Evolutionary conservation across 2,329 filamentous ascomycete genomes (phyloP).

Genomic region (Aspergillus pseudonomiae): DNA sequence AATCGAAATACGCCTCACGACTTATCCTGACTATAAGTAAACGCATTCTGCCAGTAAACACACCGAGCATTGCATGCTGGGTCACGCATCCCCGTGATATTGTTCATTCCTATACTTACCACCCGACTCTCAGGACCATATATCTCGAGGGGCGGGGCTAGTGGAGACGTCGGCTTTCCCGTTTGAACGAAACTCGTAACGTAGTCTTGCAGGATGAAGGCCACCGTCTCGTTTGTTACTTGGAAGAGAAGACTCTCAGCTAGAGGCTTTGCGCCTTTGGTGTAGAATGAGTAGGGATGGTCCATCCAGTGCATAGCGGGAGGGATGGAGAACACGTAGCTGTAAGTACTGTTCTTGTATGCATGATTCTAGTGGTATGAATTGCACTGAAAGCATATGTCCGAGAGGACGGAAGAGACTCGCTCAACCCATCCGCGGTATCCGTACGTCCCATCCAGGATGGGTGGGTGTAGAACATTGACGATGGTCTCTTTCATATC

Average conservation of each 20-base stretch:
- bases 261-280: slow-evolving; percentile 33
- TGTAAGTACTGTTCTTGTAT: slow-evolving; percentile 53
- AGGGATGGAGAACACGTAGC: slow-evolving; percentile 57
- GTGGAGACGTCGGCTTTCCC: slow-evolving; percentile 37
- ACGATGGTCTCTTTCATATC: slow-evolving; percentile 47
- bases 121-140: slow-evolving; percentile 51
- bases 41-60: slow-evolving; percentile 56
- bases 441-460: slow-evolving; percentile 51
- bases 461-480: slow-evolving; percentile 54
- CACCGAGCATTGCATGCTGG: slow-evolving; percentile 53
- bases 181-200: slow-evolving; percentile 40
- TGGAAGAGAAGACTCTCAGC: slow-evolving; percentile 37
- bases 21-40: not conserved
- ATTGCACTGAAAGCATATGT: slow-evolving; percentile 56
- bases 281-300: slow-evolving; percentile 56
- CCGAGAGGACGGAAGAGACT: slow-evolving; percentile 44
- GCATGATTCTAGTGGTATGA: slow-evolving; percentile 56
- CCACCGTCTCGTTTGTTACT: slow-evolving; percentile 34
- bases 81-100: slow-evolving; percentile 49
- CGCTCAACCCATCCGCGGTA: slow-evolving; percentile 53
- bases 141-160: slow-evolving; percentile 49
- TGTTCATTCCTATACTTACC: slow-evolving; percentile 47
- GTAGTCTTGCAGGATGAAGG: slow-evolving; percentile 41
- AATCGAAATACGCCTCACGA: not conserved
- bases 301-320: slow-evolving; percentile 59